phyloP scores from a whole-genome alignment of 2,329 filamentous ascomycete genomes.

The Bimuria novae-zelandiae region DNA sequence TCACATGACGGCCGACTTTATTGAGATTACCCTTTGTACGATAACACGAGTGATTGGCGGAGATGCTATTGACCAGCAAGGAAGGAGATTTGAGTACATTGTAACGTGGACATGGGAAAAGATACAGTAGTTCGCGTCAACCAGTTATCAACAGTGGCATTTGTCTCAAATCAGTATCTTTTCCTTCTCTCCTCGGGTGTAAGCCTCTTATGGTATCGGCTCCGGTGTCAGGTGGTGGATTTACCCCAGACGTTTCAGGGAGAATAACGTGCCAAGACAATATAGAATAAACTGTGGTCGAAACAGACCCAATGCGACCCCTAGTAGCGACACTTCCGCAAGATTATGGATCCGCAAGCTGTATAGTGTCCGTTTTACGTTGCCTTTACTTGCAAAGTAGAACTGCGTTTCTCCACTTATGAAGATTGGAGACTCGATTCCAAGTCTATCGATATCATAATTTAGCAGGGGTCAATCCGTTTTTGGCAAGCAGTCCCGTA shows the following conservation, averaged over 20 bases:
- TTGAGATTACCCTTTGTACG: too few relatives aligned
- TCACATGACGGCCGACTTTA: too few relatives aligned
- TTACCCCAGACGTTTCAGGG: not conserved
- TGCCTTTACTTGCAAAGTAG: not conserved
- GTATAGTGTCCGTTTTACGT: conserved; percentile 1
- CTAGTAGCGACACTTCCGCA: not conserved
- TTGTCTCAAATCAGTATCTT: not conserved
- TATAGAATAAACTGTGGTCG: conserved; percentile 15
- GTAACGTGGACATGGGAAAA: too few relatives aligned
- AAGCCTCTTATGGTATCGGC: not conserved
- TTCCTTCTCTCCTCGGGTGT: not conserved
- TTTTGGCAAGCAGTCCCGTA: too few relatives aligned
- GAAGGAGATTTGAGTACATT: too few relatives aligned
- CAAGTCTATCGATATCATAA: not conserved
- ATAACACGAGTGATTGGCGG: too few relatives aligned
- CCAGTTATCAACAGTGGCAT: not conserved
- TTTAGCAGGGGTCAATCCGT: not conserved
- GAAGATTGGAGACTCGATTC: not conserved
- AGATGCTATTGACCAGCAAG: too few relatives aligned
- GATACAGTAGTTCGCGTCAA: not conserved
- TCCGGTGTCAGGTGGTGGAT: not conserved
- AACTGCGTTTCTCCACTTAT: not conserved
- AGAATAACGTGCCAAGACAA: conserved; percentile 13
- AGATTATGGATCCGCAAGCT: conserved; percentile 1
- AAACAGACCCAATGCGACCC: not conserved